Base-by-base conservation (phyloP, 805 yeast genomes). In the Wickerhamomyces canadensis region DNA sequence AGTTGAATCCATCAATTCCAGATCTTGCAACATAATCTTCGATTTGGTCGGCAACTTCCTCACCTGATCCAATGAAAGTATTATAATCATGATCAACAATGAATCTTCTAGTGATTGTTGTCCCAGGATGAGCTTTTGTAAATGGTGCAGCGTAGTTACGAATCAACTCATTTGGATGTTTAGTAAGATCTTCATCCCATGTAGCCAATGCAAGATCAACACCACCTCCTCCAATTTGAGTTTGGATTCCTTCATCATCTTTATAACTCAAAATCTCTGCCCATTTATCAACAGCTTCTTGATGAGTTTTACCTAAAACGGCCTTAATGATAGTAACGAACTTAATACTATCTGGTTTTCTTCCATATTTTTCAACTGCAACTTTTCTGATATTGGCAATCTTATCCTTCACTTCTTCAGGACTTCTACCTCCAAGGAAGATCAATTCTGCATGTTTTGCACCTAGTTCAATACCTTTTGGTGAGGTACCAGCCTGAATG, bases 1-100 rank as follows among this genome's bases (percentile, higher is more conserved):
- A 54, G 38, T 67, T 67, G 47, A 68, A 68, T 1, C 72, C 72
- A 42, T 68, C 72, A 16, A 67, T 60, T 32, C 57, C 65, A 5
- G 67, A 57, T 15, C 55, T 49, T 16, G 65, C 67, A 12, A 63
- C 64, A 67, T 69, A 67, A 34, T 54, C 44, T 41, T 65, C 66
- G 27, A 67, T 52, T 33, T 57, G 56, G 38, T 67, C 67, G 4
- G 70, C 69, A 14, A 68, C 68, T 27, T 60, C 62, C 32, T 50
- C 42, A 6, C 68, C 53, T 19, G 65, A 55, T 5, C 72, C 72
- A 28, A 41, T 37, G 15, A 43, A 39, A 19, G 58, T 27, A 19
- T 59, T 48, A 16, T 58, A 57, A 27, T 52, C 54, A 10, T 59
- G 48, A 13, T 62, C 60, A 27, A 51, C 45, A 22, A 18, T 39